These are phyloP conservation scores for Zasmidium angulare DNA, from an alignment of 2,329 filamentous ascomycete genomes.

Conservation along the genomic window DNA sequence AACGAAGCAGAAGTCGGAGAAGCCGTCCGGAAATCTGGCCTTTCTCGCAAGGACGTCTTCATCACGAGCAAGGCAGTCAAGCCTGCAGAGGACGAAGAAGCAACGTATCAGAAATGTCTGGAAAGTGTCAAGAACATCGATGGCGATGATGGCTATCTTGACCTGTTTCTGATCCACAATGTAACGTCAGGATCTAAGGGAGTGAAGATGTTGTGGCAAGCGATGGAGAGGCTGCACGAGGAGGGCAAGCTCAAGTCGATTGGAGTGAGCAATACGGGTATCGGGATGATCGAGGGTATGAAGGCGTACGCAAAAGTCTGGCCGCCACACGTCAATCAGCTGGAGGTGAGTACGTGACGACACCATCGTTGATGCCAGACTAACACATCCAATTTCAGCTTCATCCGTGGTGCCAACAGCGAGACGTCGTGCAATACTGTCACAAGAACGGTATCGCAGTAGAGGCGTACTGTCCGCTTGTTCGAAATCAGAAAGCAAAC, in stretches of 20 bases:
- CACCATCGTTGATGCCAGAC: constrained; percentile 1
- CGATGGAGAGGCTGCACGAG: constrained; percentile 60
- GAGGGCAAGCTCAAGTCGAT: constrained; percentile 64
- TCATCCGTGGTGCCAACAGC: constrained; percentile 71
- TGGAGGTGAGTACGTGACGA: constrained; percentile 57
- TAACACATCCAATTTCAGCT: constrained; percentile 48
- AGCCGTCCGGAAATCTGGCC: constrained; percentile 57
- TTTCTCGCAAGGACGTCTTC: constrained; percentile 62
- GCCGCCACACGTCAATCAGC: constrained; percentile 73
- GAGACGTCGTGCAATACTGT: constrained; percentile 58
- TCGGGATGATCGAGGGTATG: constrained; percentile 68
- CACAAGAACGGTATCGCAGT: constrained; percentile 59
- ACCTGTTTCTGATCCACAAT: constrained; percentile 70
- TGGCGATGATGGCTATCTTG: constrained; percentile 61
- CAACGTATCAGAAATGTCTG: constrained; percentile 58
- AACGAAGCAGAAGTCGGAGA: constrained; percentile 68
- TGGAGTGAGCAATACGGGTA: constrained; percentile 71
- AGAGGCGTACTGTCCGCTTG: constrained; percentile 65
- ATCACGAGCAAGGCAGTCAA: constrained; percentile 69
- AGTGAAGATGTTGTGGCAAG: constrained; percentile 64
- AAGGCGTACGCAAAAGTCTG: constrained; percentile 63
- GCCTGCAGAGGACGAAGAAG: constrained; percentile 54
- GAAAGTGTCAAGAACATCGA: constrained; percentile 65
- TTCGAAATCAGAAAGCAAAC: constrained; percentile 69
- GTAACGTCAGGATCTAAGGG: constrained; percentile 56